A percentile compares a stretch with the other conserved stretches of the same genome.
These are phyloP conservation scores for Luzula sylvatica DNA, from an alignment of 176 grass and related monocot species.

Conservation along the genomic window DNA sequence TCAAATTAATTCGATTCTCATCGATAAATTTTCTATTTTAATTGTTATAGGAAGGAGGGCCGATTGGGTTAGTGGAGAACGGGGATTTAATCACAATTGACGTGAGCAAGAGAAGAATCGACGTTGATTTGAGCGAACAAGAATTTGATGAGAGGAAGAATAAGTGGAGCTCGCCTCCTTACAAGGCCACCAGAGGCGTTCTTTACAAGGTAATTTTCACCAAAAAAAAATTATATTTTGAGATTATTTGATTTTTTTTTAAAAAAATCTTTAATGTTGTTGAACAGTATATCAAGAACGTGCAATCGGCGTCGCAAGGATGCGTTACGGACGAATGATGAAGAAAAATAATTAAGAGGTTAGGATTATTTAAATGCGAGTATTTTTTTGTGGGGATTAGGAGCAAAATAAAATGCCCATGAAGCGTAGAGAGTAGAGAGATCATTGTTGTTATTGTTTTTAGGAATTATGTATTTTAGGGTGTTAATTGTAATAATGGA, in stretches of 20 bases:
- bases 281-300: constrained; percentile 83
- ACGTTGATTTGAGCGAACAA: constrained; percentile 50
- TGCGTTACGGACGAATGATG: constrained; percentile 78
- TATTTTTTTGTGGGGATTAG: constrained; percentile 1
- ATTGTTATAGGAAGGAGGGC: constrained; percentile 61
- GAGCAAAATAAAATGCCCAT: neutral
- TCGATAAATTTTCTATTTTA: neutral
- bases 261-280: neutral
- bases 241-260: constrained; percentile 3
- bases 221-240: neutral
- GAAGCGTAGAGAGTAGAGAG: constrained; percentile 8
- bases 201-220: constrained; percentile 77
- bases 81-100: constrained; percentile 86
- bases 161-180: constrained; percentile 46
- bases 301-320: constrained; percentile 67
- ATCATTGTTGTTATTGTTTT: neutral
- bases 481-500: constrained; percentile 2
- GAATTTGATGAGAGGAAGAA: constrained; percentile 53
- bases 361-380: neutral
- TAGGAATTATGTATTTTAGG: neutral
- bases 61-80: constrained; percentile 73
- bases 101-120: constrained; percentile 57
- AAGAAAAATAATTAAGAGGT: neutral
- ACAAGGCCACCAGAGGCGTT: constrained; percentile 46
- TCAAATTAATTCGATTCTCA: neutral